Evolutionary conservation across 164 flowering plant species (phyloP).

Genomic region (Euptelea pleiosperma): DNA sequence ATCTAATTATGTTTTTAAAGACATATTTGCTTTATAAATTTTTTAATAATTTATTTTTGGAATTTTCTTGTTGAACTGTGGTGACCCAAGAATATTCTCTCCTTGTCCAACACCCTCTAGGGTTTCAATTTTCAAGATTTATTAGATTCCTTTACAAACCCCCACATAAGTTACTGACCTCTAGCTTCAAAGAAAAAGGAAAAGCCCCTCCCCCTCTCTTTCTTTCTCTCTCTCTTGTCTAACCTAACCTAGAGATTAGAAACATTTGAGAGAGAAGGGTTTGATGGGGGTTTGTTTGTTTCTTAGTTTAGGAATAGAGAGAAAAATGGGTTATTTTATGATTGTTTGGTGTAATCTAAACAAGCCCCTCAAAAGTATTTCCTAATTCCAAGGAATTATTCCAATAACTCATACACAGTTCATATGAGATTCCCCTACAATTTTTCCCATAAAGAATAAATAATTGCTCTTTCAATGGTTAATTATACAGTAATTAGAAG

Average conservation of each 20-base stretch:
- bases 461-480: no score
- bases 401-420: no score
- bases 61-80: constrained; percentile 61
- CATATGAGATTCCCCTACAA: no score
- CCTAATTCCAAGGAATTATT: constrained; percentile 17
- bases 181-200: no score
- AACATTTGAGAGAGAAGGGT: constrained; percentile 8
- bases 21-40: constrained; percentile 36
- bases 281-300: constrained; percentile 75
- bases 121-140: constrained; percentile 51
- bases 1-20: constrained; percentile 57
- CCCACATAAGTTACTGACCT: constrained; percentile 15
- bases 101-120: constrained; percentile 40
- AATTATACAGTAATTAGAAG: no score
- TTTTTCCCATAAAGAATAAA: no score
- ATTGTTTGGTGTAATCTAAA: constrained; percentile 13
- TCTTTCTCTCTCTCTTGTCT: no score
- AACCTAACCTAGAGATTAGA: no score
- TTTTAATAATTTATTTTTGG: constrained; percentile 53
- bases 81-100: constrained; percentile 74
- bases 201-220: no score
- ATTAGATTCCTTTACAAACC: constrained; percentile 27
- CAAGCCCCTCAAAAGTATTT: constrained; percentile 9
- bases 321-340: not conserved
- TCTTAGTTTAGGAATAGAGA: no score